A percentile compares a stretch with the other conserved stretches of the same genome.
Evolutionary conservation across 2,329 filamentous ascomycete species (phyloP).

Genomic region (Neocucurbitaria cava): DNA sequence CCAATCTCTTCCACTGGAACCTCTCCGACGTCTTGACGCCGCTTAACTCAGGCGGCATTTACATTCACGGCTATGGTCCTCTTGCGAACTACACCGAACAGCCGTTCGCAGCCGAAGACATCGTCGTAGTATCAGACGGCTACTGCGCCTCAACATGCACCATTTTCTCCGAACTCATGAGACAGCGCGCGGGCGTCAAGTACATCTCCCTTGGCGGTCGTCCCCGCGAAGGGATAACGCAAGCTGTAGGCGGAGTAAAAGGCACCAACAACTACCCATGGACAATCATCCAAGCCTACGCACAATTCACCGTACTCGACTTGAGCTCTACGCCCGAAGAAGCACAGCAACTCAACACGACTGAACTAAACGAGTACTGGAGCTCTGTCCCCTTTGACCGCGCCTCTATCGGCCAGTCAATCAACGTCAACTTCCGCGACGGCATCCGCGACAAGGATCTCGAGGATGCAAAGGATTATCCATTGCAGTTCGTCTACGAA

Average conservation of each 20-base stretch:
- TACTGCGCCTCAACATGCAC: slow-evolving; percentile 67
- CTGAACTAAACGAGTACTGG: slow-evolving; percentile 43
- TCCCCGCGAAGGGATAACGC: slow-evolving; percentile 60
- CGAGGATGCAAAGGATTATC: slow-evolving; percentile 40
- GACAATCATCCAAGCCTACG: slow-evolving; percentile 39
- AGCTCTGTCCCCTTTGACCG: slow-evolving; percentile 40
- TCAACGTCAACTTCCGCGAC: slow-evolving; percentile 49
- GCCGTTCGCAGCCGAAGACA: slow-evolving; percentile 65
- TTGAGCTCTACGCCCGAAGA: slow-evolving; percentile 33
- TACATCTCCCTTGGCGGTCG: slow-evolving; percentile 68
- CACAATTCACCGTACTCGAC: slow-evolving; percentile 29
- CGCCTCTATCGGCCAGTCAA: slow-evolving; percentile 27
- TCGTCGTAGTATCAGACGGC: slow-evolving; percentile 62
- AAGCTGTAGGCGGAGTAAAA: slow-evolving; percentile 68
- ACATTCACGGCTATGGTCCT: slow-evolving; percentile 43
- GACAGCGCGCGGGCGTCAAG: slow-evolving; percentile 59
- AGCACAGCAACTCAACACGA: slow-evolving; percentile 35
- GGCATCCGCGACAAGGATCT: slow-evolving; percentile 53
- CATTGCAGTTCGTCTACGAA: slow-evolving; percentile 69
- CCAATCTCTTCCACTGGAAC: slow-evolving; percentile 63
- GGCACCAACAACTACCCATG: slow-evolving; percentile 55
- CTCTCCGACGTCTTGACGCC: slow-evolving; percentile 50
- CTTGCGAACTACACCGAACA: slow-evolving; percentile 53
- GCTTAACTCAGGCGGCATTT: slow-evolving; percentile 43
- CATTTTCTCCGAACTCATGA: slow-evolving; percentile 64